Evolutionary conservation across 768 basidiomycete species (phyloP), one percentile per base, ranked within the genome.

Genomic region (Tephrocybe sp.): DNA sequence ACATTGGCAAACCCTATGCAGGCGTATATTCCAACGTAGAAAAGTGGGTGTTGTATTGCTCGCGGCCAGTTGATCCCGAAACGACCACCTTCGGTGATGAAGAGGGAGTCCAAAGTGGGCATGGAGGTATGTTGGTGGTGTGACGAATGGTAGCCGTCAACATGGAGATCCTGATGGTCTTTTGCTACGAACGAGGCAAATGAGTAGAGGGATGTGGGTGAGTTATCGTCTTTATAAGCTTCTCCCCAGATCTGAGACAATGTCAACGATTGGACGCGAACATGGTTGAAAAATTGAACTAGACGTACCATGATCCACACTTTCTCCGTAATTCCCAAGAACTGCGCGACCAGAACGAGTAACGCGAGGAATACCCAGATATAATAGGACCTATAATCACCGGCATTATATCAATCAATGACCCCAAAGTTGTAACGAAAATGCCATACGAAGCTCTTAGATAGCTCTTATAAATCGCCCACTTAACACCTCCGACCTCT

Each of bases 401-500:
- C n/a, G 13, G 29, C 11, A 37, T 21, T 18, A 18, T 16, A 3
- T 30, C 11, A 24, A 15, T 21, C 12, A 18, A 18, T 10, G 25
- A 31, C 16, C 12, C 33, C 47, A 10, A 19, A 27, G 25, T 4
- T n/a, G 9, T 52, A 9, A 18, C 42, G 23, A 7, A 4, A 76
- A n/a, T n/a, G n/a, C n/a, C 82, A 40, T 52, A 87, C 84, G 86
- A 85, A 15, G 83, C 86, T 62, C 80, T 75, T 50, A 92, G 61
- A 59, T 94, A 90, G 5, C 78, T 71, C 11, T 81, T 77, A 50
- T 85, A 85, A 25, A 84, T 74, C 1, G 69, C 66, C 86, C 88
- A 91, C 59, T 89, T 90, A 24, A 94, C 91, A 30, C 84, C 82
- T 0, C 92, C 93, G 1, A 76, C 76, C 53, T 88, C 88, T 37